Evolutionary conservation across 1,284 basidiomycete genomes (phyloP).

Genomic region (Cryptococcus deneoformans): DNA sequence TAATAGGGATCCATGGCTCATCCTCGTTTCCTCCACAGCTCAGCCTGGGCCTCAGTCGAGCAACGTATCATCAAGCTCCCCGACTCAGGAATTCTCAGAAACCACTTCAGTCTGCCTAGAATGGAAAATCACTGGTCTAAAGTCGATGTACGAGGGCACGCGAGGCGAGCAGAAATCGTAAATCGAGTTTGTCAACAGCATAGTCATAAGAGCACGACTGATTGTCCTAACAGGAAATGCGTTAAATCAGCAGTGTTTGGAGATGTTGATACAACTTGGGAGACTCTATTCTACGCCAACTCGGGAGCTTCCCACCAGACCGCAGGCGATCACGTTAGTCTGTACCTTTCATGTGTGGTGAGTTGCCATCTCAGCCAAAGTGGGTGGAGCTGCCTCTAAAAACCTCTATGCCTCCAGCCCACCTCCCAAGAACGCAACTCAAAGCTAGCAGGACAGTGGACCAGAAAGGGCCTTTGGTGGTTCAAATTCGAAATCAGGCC

Average conservation of each 20-base stretch:
- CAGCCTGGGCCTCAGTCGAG: constrained; percentile 6
- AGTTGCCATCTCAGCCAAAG: constrained; percentile 27
- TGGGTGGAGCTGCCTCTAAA: background rate
- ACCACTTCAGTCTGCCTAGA: constrained; percentile 65
- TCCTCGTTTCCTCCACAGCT: constrained; percentile 2
- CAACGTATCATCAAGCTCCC: background rate
- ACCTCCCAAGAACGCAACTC: constrained; percentile 70
- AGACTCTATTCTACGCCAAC: constrained; percentile 79
- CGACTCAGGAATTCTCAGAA: constrained; percentile 53
- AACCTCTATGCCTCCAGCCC: constrained; percentile 45
- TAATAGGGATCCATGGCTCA: background rate
- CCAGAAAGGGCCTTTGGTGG: constrained; percentile 74
- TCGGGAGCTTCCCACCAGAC: constrained; percentile 57
- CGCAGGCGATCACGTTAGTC: constrained; percentile 59
- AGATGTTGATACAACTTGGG: constrained; percentile 46
- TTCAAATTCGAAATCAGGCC: constrained; percentile 79
- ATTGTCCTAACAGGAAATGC: constrained; percentile 36
- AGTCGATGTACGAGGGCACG: constrained; percentile 67
- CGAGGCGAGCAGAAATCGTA: constrained; percentile 48
- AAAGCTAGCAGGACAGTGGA: constrained; percentile 67
- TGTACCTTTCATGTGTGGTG: constrained; percentile 71
- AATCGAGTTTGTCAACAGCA: constrained; percentile 10
- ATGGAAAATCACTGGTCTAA: constrained; percentile 68
- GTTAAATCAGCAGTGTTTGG: constrained; percentile 50
- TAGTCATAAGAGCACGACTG: background rate